These are phyloP conservation scores for Aspergillus pseudoviridinutans DNA, from an alignment of 2,329 filamentous ascomycete species.

Conservation along the genomic window DNA sequence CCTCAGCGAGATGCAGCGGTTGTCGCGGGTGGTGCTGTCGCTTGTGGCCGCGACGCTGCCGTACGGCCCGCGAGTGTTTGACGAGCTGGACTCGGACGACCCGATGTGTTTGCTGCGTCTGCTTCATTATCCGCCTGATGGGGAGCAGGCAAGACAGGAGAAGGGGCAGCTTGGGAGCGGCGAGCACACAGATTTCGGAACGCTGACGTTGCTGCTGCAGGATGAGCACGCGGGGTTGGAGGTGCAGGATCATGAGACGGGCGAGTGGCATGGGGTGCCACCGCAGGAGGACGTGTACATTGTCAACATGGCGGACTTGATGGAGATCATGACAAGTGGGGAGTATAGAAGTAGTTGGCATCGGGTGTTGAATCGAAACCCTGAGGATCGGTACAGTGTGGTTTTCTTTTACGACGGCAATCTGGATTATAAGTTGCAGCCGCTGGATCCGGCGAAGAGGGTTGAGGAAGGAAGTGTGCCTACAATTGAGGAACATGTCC, in stretches of 20 bases:
- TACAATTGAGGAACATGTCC: not conserved
- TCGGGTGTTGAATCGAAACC: conserved; percentile 4
- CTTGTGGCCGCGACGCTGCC: conserved; percentile 43
- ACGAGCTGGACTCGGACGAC: conserved; percentile 40
- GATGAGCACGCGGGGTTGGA: conserved; percentile 50
- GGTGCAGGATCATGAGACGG: conserved; percentile 45
- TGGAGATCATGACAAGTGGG: conserved; percentile 36
- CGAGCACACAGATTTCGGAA: conserved; percentile 56
- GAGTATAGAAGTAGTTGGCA: conserved; percentile 31
- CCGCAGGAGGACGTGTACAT: conserved; percentile 48
- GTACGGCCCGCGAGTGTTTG: conserved; percentile 35
- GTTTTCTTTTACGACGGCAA: conserved; percentile 29
- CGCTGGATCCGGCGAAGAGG: not conserved
- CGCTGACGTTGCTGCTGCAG: conserved; percentile 54
- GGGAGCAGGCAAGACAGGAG: not conserved
- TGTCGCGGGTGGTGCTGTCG: conserved; percentile 41
- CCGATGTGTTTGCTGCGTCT: conserved; percentile 45
- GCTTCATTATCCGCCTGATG: conserved; percentile 45
- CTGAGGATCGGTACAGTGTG: conserved; percentile 5
- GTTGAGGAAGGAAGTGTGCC: not conserved
- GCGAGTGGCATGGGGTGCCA: conserved; percentile 44
- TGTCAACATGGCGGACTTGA: conserved; percentile 51
- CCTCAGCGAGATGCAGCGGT: conserved; percentile 36
- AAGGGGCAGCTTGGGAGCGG: conserved; percentile 38
- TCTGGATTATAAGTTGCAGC: conserved; percentile 36